Evolutionary conservation across 2,329 filamentous ascomycete genomes (phyloP), one percentile per base, ranked within the genome.

Genomic region (Talaromyces sp.): DNA sequence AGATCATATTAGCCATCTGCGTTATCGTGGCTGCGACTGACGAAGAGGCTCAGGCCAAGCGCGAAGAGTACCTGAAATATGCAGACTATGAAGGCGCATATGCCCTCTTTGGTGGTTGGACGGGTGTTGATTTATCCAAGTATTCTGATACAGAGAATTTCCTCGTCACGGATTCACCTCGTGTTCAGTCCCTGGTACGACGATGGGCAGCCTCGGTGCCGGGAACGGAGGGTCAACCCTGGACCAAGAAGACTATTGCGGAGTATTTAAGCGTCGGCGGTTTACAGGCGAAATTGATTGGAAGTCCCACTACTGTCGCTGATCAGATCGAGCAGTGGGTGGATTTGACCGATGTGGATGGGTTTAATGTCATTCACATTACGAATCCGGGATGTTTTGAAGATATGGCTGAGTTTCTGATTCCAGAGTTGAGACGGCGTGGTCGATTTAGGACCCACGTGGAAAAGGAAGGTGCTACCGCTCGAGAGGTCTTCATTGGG

Each of bases 91-190:
- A 79, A 60, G 77, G 77, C 0, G 75, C 75, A 0, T 69, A 77
- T 15, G 72, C 76, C 4, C 65, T 80, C 0, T 79, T 80, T 58
- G 77, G 77, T 3, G 77, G 77, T 0, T 80, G 77, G 77, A 73
- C 74, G 1, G 77, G 77, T 0, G 76, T 75, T 5, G 77, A 80
- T 63, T 66, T 80, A 2, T 73, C 71, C 2, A 68, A 66, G 0
- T 77, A 74, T 52, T 66, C 67, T 0, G 77, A 79, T 37, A 75
- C 79, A n/a, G 73, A 78, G 50, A 75, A 79, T 52, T 77, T 80
- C 58, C 69, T 73, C 1, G 77, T 79, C 58, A 68, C 69, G n/a
- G 73, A 73, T 15, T 70, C 71, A 2, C 75, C 75, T 2, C 73
- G 71, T 1, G 74, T 80, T 9, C 72, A 75, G 7, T 73, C 72